Evolutionary conservation across 768 basidiomycete species (phyloP), one percentile per base, ranked within the genome.

Genomic region (Russula compacta): DNA sequence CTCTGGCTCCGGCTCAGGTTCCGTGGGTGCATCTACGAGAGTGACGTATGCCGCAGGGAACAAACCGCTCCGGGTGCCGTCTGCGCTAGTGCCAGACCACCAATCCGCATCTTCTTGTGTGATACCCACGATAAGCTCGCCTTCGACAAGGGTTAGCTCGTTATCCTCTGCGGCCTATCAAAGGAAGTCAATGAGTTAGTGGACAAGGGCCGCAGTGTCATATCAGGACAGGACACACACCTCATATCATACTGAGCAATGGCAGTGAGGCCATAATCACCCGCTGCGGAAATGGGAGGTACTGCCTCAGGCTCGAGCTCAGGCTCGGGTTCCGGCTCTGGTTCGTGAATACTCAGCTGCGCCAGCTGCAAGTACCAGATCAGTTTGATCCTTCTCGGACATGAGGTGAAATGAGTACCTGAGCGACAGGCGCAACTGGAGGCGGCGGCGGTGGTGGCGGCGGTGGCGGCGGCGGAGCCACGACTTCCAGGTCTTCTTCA

Each of bases 1-100:
- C 35, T 75, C 79, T 12, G 74, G 77, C 39, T 77, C 76, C 1
- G 67, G 74, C 29, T 71, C 70, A 11, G 66, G 71, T 36, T 77
- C 78, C 21, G 75, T n/a, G 69, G 36, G 73, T 17, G 7, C 69
- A 63, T 86, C 84, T 14, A 92, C 70, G 39, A 90, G 66, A 67
- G 94, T 88, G 43, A 95, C 92, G 67, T 95, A 97, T 70, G 93
- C 94, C 7, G 92, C 81, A 60, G 93, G 94, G 83, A 95, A 97
- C 36, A 95, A 72, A 8, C 94, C 95, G 6, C 73, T 77, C 75
- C 87, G 86, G 4, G 68, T 47, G 6, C 92, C 92, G 24, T 77
- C 80, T 44, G 78, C 73, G 35, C 84, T 85, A 52, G 83, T 76
- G 21, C 92, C 95, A 60, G 77, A 81, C 95, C 94, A 97, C 95